Conservation (phyloP, 2,329 filamentous ascomycete genomes). For the Colletotrichum tabaci region DNA sequence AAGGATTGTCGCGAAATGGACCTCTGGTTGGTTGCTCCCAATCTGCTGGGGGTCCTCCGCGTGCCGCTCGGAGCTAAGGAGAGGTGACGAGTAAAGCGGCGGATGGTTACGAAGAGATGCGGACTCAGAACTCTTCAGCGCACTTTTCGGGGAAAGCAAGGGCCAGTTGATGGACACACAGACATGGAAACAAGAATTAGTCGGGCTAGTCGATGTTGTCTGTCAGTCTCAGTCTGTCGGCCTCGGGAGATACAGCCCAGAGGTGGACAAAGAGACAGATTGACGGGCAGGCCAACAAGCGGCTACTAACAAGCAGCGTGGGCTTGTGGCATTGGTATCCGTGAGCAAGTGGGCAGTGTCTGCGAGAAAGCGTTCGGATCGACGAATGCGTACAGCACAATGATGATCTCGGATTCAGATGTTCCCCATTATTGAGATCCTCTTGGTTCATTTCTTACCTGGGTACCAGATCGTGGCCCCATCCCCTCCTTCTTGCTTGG, state of each 20-base stretch:
- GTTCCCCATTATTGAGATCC: not conserved
- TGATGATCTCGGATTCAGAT: constrained; percentile 15
- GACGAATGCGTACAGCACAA: constrained; percentile 28
- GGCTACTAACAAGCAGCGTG: not conserved
- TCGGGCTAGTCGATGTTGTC: not conserved
- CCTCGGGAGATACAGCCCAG: constrained; percentile 1
- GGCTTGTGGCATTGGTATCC: constrained; percentile 11
- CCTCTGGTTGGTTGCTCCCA: constrained; percentile 5
- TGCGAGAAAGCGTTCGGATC: constrained; percentile 21
- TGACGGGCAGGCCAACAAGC: constrained; percentile 15
- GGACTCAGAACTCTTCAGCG: constrained; percentile 23
- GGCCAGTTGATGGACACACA: constrained; percentile 20
- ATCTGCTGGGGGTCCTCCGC: constrained; percentile 1
- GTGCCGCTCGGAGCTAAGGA: constrained; percentile 1
- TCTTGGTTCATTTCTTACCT: not conserved
- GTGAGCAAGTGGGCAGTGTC: constrained; percentile 25
- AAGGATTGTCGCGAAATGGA: not conserved
- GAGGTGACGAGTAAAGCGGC: constrained; percentile 16
- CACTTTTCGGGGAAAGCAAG: constrained; percentile 1
- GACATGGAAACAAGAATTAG: constrained; percentile 7
- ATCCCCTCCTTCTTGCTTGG: constrained; percentile 10
- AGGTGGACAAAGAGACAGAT: constrained; percentile 11
- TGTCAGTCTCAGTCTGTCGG: constrained; percentile 24
- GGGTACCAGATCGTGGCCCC: not conserved
- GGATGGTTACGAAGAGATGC: constrained; percentile 14